Conservation (phyloP, 1,139 yeast species). For the Spencermartinsiella ligniputridi region DNA sequence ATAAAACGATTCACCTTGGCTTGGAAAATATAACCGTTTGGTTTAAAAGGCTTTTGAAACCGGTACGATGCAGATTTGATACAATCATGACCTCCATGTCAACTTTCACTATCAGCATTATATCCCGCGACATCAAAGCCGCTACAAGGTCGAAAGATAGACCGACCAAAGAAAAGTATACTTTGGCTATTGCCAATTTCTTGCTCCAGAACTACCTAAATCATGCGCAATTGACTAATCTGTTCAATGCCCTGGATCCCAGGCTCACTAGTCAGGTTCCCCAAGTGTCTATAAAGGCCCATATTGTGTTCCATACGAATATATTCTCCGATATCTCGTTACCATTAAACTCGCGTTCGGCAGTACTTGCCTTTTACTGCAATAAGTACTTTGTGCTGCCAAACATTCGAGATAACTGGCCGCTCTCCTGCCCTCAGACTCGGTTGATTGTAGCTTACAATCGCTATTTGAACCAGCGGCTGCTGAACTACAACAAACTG, state of each 20-base stretch:
- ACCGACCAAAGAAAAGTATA: conserved; percentile 21
- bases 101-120: background rate
- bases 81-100: background rate
- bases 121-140: conserved; percentile 14
- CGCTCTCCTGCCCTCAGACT: conserved; percentile 12
- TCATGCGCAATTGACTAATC: conserved; percentile 9
- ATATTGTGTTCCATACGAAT: conserved; percentile 21
- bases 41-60: too few relatives aligned
- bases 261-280: conserved; percentile 10
- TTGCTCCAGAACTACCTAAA: conserved; percentile 13
- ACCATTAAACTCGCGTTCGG: conserved; percentile 10
- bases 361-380: conserved; percentile 8
- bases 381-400: conserved; percentile 8
- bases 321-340: conserved; percentile 20
- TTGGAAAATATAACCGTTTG: too few relatives aligned
- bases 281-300: conserved; percentile 20
- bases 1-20: background rate
- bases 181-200: conserved; percentile 15
- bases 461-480: conserved; percentile 23
- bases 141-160: conserved; percentile 23
- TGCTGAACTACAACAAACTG: conserved; percentile 19
- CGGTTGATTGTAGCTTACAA: conserved; percentile 22
- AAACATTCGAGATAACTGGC: conserved; percentile 6
- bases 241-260: conserved; percentile 16
- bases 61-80: too few relatives aligned